Base-by-base conservation (phyloP, 31 red algal species). In the Odonthalia washingtoniensis region DNA sequence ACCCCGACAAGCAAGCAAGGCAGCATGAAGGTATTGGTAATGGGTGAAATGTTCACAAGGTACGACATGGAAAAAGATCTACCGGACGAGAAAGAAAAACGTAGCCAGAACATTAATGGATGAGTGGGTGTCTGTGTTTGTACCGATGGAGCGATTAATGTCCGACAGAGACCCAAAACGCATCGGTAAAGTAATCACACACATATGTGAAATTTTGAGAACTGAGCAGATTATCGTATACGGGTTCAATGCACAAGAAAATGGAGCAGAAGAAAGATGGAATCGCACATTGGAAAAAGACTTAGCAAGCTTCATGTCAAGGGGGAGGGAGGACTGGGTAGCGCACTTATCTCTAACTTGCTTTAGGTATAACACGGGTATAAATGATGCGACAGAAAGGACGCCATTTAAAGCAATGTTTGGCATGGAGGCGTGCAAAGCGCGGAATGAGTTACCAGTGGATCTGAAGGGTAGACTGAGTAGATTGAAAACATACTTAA, bases 371-470 rank as follows among this genome's bases (percentile, higher is more conserved):
- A 72, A 72, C 26, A 72, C 67, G 9, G 28, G 14, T 27, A 38
- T 72, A 38, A 12, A 27, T 72, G 16, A 17, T 17, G 67, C 67
- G 6, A 72, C 67, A 38, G 35, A 38, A 72, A 72, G 9, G 26
- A 17, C 67, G 9, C 67, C 67, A n/a, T 72, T 72, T 72, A 38
- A 72, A 72, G 67, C 67, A n/a, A 27, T 38, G 16, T 72, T 72
- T 72, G 67, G 26, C 9, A 38, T 72, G 6, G 67, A 72, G 27
- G 67, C 67, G 9, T 72, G 9, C 35, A 6, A 72, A 72, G 9
- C 49, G 21, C 21, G 49, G 49, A 21, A 57, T 14, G 49, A 57
- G 21, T 9, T 57, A 57, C n/a, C n/a, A n/a, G n/a, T n/a, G n/a
- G n/a, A n/a, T n/a, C n/a, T n/a, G n/a, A n/a, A n/a, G n/a, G n/a